Evolutionary conservation across 2,329 filamentous ascomycete genomes (phyloP), one percentile per base, ranked within the genome.

Genomic region (Pseudogymnoascus destructans): DNA sequence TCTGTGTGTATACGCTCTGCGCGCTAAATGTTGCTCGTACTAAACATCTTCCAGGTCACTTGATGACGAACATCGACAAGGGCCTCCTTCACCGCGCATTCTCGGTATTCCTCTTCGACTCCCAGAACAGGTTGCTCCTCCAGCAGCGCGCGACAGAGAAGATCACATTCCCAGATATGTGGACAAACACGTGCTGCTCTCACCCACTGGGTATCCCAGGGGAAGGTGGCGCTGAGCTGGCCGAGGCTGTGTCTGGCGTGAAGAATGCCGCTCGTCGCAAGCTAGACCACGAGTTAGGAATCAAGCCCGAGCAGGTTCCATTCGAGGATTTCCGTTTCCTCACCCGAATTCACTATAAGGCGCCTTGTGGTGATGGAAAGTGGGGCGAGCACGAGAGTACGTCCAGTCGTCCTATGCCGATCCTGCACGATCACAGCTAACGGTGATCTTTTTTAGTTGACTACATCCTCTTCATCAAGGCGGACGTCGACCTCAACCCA

Each of bases 121-220:
- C 88, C 62, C 80, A 93, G 70, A 95, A 96, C 73, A 86, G 90
- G 67, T 78, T 97, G 61, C 86, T 98, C 46, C 83, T 98, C 57
- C 93, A 98, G 75, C 93, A 97, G 77, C 87, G 93, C 65, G 93
- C 93, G 25, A 77, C 84, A 38, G 92, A 97, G 76, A 98, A 98
- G 78, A 98, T 98, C 70, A 98, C 93, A 5, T 98, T 98, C 75
- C 92, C 93, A 55, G 89, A 95, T 71, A 91, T 96, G 86, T 98
- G 93, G 93, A 98, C 93, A 63, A 98, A 98, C 75, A 98, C 93
- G 30, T 98, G 93, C 80, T 98, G 93, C 78, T 98, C 93, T 36
- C 93, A 98, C 73, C 93, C 93, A 4, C 80, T 98, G 61, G 88
- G 89, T 58, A 87, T 96, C 64, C 87, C 93, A 7, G 86, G 86